Evolutionary conservation across 257 asterid species (phyloP).

Genomic region (Paulownia fortunei): DNA sequence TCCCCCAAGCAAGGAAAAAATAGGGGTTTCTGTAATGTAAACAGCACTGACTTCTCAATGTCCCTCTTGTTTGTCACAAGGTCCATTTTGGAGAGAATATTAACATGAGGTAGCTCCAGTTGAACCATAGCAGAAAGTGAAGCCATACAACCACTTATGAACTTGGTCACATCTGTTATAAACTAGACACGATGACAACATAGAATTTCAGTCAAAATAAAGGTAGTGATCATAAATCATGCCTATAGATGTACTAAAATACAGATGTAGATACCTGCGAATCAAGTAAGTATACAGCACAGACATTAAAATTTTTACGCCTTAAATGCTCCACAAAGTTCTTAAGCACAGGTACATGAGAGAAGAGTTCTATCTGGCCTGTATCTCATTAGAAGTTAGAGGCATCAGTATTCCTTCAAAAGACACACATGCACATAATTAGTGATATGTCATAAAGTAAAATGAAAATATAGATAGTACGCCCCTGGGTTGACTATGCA

Average conservation of each 20-base stretch:
- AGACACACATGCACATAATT: neutral
- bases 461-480: neutral
- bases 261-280: slow-evolving; percentile 69
- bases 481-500: neutral
- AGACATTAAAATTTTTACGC: slow-evolving; percentile 84
- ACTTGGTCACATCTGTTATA: slow-evolving; percentile 97
- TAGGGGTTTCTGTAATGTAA: neutral
- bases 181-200: slow-evolving; percentile 51
- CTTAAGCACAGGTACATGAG: slow-evolving; percentile 94
- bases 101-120: slow-evolving; percentile 96
- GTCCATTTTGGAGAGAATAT: slow-evolving; percentile 98
- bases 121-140: slow-evolving; percentile 99
- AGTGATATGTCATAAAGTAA: neutral
- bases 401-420: slow-evolving; percentile 29
- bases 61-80: slow-evolving; percentile 92
- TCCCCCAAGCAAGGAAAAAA: neutral
- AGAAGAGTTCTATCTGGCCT: slow-evolving; percentile 97
- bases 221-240: slow-evolving; percentile 9
- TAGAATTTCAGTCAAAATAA: slow-evolving; percentile 22
- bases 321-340: slow-evolving; percentile 86
- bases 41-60: slow-evolving; percentile 75
- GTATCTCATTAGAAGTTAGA: slow-evolving; percentile 31
- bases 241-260: neutral
- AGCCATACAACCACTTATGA: slow-evolving; percentile 97
- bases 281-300: slow-evolving; percentile 93